Percentiles rank a stretch among this genome's conserved stretches.
These are phyloP conservation scores for Suillus americanus DNA, from an alignment of 768 basidiomycete genomes.

Conservation along the genomic window DNA sequence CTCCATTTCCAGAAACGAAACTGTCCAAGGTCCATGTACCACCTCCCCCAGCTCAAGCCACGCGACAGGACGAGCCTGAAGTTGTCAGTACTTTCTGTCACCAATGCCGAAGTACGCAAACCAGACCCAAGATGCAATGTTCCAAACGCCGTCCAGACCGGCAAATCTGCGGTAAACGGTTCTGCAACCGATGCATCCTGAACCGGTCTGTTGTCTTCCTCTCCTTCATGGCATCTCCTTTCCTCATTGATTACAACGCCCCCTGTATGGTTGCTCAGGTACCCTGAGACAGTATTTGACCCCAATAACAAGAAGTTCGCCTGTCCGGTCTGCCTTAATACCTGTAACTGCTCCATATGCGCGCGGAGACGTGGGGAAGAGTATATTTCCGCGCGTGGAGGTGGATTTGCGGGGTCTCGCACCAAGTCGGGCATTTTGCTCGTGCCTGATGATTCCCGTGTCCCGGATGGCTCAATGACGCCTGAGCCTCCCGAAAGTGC, in stretches of 20 bases:
- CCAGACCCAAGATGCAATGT: constrained; percentile 38
- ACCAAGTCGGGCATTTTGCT: constrained; percentile 24
- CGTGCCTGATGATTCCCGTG: constrained; percentile 18
- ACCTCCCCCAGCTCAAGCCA: not conserved
- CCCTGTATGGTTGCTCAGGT: constrained; percentile 24
- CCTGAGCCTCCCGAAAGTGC: constrained; percentile 5
- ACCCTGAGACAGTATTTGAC: constrained; percentile 39
- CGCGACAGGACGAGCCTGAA: not conserved
- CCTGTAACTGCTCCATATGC: constrained; percentile 51
- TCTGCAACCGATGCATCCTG: constrained; percentile 35
- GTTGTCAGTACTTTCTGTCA: constrained; percentile 29
- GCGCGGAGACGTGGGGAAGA: constrained; percentile 44
- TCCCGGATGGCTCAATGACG: not conserved
- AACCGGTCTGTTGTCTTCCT: constrained; percentile 26
- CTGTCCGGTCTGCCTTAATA: constrained; percentile 46
- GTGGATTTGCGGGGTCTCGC: constrained; percentile 21
- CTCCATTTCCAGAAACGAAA: constrained; percentile 5
- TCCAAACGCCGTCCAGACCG: constrained; percentile 18
- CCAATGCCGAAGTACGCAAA: constrained; percentile 32
- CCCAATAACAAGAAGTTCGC: constrained; percentile 27
- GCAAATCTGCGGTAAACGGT: constrained; percentile 31
- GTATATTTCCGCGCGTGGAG: constrained; percentile 37
- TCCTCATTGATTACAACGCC: constrained; percentile 8
- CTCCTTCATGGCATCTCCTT: not conserved
- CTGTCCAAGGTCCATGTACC: not conserved